Evolutionary conservation across 1,139 yeast species (phyloP).

Genomic region (Dujonia santamariae): DNA sequence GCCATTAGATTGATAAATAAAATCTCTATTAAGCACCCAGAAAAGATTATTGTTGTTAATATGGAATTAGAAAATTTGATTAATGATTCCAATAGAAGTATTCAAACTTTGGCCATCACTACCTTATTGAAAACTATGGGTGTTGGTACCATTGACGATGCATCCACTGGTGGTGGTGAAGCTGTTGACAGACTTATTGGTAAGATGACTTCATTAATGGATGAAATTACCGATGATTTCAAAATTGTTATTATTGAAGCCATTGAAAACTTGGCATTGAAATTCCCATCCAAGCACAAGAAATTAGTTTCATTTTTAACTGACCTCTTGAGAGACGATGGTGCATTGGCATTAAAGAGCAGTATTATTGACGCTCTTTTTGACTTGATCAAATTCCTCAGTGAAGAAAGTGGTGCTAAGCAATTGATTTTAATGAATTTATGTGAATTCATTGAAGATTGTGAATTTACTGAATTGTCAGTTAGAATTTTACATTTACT

Average conservation of each 20-base stretch:
- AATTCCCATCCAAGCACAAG: constrained; percentile 88
- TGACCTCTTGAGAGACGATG: constrained; percentile 86
- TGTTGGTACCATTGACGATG: constrained; percentile 45
- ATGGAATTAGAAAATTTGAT: constrained; percentile 82
- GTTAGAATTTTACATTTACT: constrained; percentile 87
- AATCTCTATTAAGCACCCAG: constrained; percentile 80
- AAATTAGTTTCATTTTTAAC: constrained; percentile 79
- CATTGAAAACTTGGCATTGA: constrained; percentile 83
- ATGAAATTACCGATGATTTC: constrained; percentile 94
- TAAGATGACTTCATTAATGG: constrained; percentile 86
- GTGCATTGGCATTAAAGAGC: constrained; percentile 80
- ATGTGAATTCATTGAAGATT: constrained; percentile 97
- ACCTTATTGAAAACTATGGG: constrained; percentile 94
- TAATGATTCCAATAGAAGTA: constrained; percentile 83
- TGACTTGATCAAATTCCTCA: constrained; percentile 84
- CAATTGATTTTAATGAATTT: constrained; percentile 82
- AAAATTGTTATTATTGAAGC: constrained; percentile 94
- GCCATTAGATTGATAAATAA: constrained; percentile 88
- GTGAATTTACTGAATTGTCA: constrained; percentile 91
- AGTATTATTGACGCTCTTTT: constrained; percentile 87
- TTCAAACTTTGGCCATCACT: constrained; percentile 98
- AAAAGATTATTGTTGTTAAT: constrained; percentile 66
- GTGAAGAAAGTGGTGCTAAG: constrained; percentile 60
- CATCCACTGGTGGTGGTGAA: constrained; percentile 40
- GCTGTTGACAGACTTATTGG: constrained; percentile 86